phyloP scores from a whole-genome alignment of 306 rosid species.

The Corylus americana region DNA sequence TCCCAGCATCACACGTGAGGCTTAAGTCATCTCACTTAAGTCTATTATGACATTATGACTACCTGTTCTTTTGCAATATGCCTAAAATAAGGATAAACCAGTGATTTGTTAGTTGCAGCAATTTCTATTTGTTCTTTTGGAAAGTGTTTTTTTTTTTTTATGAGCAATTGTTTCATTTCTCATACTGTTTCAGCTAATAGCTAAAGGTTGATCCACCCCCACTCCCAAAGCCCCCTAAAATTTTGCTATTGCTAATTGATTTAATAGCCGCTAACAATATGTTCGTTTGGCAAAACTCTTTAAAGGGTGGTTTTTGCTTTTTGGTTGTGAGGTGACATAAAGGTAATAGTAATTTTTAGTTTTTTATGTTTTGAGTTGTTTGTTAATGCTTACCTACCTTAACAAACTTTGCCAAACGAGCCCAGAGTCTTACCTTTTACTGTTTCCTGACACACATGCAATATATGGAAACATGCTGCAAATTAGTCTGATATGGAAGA shows the following conservation, averaged over 20 bases:
- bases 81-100: neutral
- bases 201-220: neutral
- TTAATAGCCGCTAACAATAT: neutral
- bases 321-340: no score
- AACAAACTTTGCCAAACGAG: no score
- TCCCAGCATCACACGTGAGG: constrained; percentile 1
- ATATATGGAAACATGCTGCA: neutral
- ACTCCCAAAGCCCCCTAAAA: neutral
- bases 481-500: neutral
- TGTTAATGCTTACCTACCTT: no score
- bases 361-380: no score
- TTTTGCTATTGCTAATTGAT: neutral
- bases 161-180: neutral
- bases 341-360: no score
- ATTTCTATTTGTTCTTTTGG: neutral
- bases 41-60: neutral
- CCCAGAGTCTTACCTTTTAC: neutral
- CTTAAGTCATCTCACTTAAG: neutral
- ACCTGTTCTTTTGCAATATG: neutral
- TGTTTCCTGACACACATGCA: neutral
- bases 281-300: no score
- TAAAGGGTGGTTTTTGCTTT: no score
- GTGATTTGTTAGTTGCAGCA: neutral
- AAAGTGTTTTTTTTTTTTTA: neutral
- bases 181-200: neutral